Evolutionary conservation across 768 basidiomycete genomes (phyloP).

Genomic region (Suillus placidus): DNA sequence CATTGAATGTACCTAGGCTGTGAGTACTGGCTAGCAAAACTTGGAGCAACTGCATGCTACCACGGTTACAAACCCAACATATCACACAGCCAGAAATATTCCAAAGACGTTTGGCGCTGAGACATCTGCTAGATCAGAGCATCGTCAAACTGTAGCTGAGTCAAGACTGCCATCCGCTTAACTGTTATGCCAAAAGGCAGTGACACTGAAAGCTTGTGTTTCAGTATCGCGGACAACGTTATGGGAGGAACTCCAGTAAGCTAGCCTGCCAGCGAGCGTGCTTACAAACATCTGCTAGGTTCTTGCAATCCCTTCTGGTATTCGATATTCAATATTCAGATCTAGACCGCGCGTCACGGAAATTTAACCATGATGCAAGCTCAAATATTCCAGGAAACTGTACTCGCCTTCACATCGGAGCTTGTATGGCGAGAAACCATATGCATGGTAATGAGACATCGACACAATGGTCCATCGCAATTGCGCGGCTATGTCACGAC

Average conservation of each 20-base stretch:
- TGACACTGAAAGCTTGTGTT: no score
- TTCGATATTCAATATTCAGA: no score
- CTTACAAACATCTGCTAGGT: neutral
- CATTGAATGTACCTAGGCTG: conserved; percentile 25
- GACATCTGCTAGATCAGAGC: neutral
- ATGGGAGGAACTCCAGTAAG: no score
- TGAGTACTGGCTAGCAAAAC: conserved; percentile 12
- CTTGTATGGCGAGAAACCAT: neutral
- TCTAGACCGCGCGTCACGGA: neutral
- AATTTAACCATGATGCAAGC: neutral
- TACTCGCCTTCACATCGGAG: neutral
- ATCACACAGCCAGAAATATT: neutral
- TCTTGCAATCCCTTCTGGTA: neutral
- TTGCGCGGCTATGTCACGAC: neutral
- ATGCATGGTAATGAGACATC: neutral
- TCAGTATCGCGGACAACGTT: no score
- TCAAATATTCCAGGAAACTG: neutral
- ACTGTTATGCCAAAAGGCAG: no score
- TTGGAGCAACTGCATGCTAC: neutral
- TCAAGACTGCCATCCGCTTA: no score
- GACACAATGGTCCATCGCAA: neutral
- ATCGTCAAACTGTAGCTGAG: neutral
- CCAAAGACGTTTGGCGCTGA: neutral
- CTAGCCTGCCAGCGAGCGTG: no score
- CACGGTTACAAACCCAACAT: neutral